Evolutionary conservation across 177 flowering plant species (phyloP).

Genomic region (Vitis hybrid): DNA sequence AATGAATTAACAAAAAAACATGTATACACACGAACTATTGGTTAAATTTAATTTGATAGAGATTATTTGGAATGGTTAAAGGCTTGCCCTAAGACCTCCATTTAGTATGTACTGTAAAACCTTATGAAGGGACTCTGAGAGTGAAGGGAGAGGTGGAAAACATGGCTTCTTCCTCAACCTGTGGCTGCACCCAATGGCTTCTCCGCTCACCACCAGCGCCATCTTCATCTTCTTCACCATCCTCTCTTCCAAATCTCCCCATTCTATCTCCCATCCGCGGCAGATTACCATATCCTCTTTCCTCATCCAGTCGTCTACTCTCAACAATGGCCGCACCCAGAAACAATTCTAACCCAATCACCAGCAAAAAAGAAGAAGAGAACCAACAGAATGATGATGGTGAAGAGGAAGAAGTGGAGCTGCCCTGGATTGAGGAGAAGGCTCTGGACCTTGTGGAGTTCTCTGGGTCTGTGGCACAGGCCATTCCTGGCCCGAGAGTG

Average conservation of each 20-base stretch:
- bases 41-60: too few species aligned
- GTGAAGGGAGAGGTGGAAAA: too few species aligned
- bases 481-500: slow-evolving; percentile 89
- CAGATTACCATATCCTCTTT: background rate
- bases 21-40: background rate
- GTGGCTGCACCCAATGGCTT: too few species aligned
- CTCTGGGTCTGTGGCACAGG: slow-evolving; percentile 88
- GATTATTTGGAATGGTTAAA: too few species aligned
- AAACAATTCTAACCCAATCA: slow-evolving; percentile 2
- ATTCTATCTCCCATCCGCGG: background rate
- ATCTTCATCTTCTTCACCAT: background rate
- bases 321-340: slow-evolving; percentile 2
- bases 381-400: background rate
- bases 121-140: too few species aligned
- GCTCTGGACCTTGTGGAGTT: slow-evolving; percentile 91
- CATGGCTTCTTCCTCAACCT: too few species aligned
- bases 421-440: slow-evolving; percentile 94
- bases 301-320: background rate
- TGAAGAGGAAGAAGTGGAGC: slow-evolving; percentile 44
- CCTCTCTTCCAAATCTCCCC: background rate
- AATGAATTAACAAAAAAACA: too few species aligned
- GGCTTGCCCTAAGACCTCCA: too few species aligned
- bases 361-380: slow-evolving; percentile 5
- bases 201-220: too few species aligned
- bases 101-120: too few species aligned